Conservation (phyloP, 345 rosid genomes). For the Mallotus nudiflorus region DNA sequence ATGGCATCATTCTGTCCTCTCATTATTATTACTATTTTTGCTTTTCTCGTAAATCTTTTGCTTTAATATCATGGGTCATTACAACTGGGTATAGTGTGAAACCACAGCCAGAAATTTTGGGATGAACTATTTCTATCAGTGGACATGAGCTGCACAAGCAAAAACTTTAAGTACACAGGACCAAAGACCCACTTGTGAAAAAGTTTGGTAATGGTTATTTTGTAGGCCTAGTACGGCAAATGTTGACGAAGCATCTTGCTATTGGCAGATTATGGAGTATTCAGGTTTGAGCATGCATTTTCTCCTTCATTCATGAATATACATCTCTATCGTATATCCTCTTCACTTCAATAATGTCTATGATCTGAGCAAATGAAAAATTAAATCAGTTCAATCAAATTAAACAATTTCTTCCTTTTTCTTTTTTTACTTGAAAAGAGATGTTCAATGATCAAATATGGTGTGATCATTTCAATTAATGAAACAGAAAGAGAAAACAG, state of each 20-base stretch:
- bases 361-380: no score
- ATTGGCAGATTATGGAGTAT: conserved; percentile 14
- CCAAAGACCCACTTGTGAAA: conserved; percentile 21
- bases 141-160: conserved; percentile 22
- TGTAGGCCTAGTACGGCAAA: conserved; percentile 10
- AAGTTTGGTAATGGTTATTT: neutral
- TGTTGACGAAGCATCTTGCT: conserved; percentile 4
- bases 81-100: neutral
- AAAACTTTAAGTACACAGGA: conserved; percentile 5
- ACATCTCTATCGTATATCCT: no score
- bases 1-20: conserved; percentile 9
- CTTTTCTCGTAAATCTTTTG: conserved; percentile 13
- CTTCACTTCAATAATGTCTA: neutral
- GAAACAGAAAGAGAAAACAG: no score
- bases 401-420: no score
- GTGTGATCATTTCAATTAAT: no score
- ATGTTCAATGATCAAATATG: no score
- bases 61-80: conserved; percentile 22
- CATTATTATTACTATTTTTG: neutral
- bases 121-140: conserved; percentile 11
- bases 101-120: conserved; percentile 18
- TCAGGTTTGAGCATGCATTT: neutral
- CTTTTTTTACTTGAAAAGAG: no score
- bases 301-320: no score
- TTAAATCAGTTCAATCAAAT: no score